These are phyloP conservation scores for Eucommia ulmoides DNA, from an alignment of 257 asterid genomes.

Conservation along the genomic window DNA sequence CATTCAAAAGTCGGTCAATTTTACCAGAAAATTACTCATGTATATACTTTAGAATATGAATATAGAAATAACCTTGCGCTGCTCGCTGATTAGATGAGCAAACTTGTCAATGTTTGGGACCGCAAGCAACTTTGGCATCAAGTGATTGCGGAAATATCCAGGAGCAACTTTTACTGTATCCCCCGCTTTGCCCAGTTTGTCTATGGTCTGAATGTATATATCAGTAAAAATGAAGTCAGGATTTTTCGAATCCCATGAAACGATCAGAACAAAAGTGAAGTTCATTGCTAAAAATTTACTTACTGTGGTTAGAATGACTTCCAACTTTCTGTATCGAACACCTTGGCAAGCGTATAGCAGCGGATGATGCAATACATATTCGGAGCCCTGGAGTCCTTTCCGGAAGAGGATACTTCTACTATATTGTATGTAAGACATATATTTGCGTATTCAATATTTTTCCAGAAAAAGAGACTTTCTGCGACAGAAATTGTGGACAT, in stretches of 20 bases:
- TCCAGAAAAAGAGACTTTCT: no score
- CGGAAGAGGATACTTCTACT: conserved; percentile 14
- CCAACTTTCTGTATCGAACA: conserved; percentile 27
- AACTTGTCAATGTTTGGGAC: conserved; percentile 89
- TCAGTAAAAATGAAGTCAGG: background rate
- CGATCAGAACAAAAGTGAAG: background rate
- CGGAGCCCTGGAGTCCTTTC: conserved; percentile 3
- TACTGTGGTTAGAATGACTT: conserved; percentile 37
- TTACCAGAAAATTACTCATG: no score
- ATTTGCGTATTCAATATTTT: background rate
- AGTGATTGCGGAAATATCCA: conserved; percentile 83
- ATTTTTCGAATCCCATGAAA: background rate
- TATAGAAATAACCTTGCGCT: conserved; percentile 55
- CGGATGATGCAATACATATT: conserved; percentile 21
- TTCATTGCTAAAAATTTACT: conserved; percentile 1
- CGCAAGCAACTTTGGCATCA: conserved; percentile 91
- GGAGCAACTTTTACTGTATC: conserved; percentile 96
- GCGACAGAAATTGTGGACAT: no score
- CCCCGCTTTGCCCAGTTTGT: conserved; percentile 85
- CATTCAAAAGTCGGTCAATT: no score
- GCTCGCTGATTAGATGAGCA: conserved; percentile 60
- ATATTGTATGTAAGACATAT: conserved; percentile 22
- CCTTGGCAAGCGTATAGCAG: conserved; percentile 28
- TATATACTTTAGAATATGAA: no score
- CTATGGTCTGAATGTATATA: conserved; percentile 26